Evolutionary conservation across 441 rosid species (phyloP), one percentile per base, ranked within the genome.

Genomic region (Gossypium laxum): DNA sequence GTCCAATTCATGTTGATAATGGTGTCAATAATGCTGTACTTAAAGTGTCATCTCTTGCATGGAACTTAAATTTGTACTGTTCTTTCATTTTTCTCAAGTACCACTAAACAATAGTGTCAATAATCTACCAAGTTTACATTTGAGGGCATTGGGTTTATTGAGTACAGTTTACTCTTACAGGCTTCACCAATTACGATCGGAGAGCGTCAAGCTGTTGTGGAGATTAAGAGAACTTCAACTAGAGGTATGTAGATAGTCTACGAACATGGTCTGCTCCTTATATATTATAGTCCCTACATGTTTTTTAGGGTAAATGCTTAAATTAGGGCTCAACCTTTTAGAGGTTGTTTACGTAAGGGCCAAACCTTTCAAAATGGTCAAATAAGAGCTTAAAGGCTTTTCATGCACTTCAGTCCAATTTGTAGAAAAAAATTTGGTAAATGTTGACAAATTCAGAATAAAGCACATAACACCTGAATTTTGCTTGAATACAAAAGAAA

Each of bases 151-250:
- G 26, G 12, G 5, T 57, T 50, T 67, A 10, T 28, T 50, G 59
- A 51, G 54, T 51, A 18, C 52, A 30, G 59, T 51, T 67, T 17
- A 30, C 12, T 30, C 11, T 30, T 71, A 7, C 84, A 89, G 95
- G 92, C 92, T 51, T 86, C 92, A 57, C 92, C 89, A 0, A 32
- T 89, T 59, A 65, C 59, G 1, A 77, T 89, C 64, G 86, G 80
- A 26, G 89, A 84, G 24, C 76, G 74, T 12, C 79, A 75, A 72
- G 82, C 82, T 51, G 76, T 83, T 70, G 74, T 89, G 12, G 92
- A 88, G 79, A 73, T 76, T 61, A 89, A 89, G 80, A 85, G 85
- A 79, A 79, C 87, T 24, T 70, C 78, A 2, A 74, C 83, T 43
- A 85, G 83, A 78, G 90, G 88, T 81, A 80, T 76, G 57, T 50